Conservation (phyloP, 148 eudicot genomes). For the Nepenthes mirabilis region DNA sequence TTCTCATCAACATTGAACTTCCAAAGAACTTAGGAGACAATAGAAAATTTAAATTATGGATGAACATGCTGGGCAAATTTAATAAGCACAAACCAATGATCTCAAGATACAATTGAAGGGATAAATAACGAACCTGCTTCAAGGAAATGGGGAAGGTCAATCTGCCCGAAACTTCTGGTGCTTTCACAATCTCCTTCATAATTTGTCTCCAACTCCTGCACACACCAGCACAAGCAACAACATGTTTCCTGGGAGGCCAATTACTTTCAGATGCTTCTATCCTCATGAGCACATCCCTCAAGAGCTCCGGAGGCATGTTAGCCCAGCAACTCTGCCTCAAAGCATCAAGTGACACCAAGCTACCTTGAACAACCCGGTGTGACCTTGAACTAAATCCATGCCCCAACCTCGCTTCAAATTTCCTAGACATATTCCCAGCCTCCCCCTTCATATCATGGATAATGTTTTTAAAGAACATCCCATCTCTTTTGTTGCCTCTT, state of each 20-base stretch:
- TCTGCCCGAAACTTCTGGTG: conserved; percentile 46
- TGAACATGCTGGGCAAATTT: too few species aligned
- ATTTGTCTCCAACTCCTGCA: conserved; percentile 89
- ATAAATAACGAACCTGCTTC: conserved; percentile 53
- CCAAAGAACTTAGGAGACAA: too few species aligned
- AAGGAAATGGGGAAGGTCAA: conserved; percentile 85
- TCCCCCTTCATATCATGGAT: conserved; percentile 76
- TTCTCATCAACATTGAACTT: too few species aligned
- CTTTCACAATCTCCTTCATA: conserved; percentile 66
- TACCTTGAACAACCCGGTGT: conserved; percentile 58
- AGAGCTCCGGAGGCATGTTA: conserved; percentile 78
- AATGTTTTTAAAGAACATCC: conserved; percentile 62
- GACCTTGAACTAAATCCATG: conserved; percentile 69
- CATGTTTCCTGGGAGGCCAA: conserved; percentile 68
- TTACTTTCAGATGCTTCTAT: conserved; percentile 58
- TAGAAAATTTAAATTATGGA: too few species aligned
- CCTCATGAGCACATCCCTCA: conserved; percentile 73
- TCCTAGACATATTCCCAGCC: conserved; percentile 64
- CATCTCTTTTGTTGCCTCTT: too few species aligned
- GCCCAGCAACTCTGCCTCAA: conserved; percentile 90
- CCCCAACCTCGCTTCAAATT: conserved; percentile 49
- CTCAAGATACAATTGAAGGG: too few species aligned
- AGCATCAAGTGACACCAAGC: conserved; percentile 41
- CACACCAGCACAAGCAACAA: conserved; percentile 82
- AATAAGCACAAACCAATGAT: too few species aligned